Percentiles rank a stretch among this genome's conserved stretches.
Conservation (phyloP, 768 basidiomycete genomes). For the Lentinus tigrinus region DNA sequence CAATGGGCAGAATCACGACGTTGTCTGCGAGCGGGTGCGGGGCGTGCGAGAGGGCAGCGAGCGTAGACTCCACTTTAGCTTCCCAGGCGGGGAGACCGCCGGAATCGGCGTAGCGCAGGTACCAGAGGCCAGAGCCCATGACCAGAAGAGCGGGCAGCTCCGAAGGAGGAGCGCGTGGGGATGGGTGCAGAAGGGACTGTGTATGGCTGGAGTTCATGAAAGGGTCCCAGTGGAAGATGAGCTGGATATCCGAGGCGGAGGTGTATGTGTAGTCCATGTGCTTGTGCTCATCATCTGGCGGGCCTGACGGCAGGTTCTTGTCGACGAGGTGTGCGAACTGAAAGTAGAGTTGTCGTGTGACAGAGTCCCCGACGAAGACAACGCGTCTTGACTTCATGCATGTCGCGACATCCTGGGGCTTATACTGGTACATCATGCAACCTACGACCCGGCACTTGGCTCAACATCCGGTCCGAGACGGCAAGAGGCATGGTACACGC, state of each 20-base stretch:
- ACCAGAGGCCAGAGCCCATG: conserved; percentile 87
- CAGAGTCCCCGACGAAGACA: conserved; percentile 84
- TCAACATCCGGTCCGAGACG: conserved; percentile 7
- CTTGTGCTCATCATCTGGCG: conserved; percentile 57
- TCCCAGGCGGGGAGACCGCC: conserved; percentile 83
- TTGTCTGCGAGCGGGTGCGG: conserved; percentile 57
- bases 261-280: conserved; percentile 62
- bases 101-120: conserved; percentile 74
- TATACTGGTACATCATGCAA: conserved; percentile 76
- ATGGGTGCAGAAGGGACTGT: conserved; percentile 38
- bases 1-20: conserved; percentile 76
- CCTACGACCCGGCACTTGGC: conserved; percentile 40
- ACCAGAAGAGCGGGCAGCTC: conserved; percentile 66
- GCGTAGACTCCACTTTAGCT: conserved; percentile 63
- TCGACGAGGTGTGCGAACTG: conserved; percentile 66
- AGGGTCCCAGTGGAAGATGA: conserved; percentile 84
- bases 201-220: conserved; percentile 73
- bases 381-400: conserved; percentile 63
- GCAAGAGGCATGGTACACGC: conserved; percentile 20
- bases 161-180: neutral
- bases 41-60: conserved; percentile 45
- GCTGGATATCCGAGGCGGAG: conserved; percentile 42
- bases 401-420: conserved; percentile 45
- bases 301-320: conserved; percentile 48
- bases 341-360: conserved; percentile 78